Base-by-base conservation (phyloP, 495 filamentous ascomycete species). In the Penicillium steckii region DNA sequence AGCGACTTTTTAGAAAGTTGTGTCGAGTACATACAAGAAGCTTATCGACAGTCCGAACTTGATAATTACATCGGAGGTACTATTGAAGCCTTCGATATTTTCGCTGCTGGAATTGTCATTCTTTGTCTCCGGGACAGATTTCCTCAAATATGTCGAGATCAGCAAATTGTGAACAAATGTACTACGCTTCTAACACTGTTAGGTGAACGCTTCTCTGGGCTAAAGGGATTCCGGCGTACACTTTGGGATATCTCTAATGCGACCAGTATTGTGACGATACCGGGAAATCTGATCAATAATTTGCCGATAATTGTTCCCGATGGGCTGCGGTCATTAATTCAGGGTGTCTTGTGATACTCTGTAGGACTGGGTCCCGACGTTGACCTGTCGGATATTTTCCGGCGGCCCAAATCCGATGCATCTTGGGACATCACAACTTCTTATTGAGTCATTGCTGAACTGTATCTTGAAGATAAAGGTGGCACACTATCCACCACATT, bases 11-110 rank as follows among this genome's bases (percentile, higher is more conserved):
- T 62, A 4, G 25, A 5, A 21, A 59, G 15, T n/a, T 61, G 55
- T 22, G 12, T 32, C 19, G 48, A 60, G 2, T 64, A 57, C 29
- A 56, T 67, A n/a, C 47, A 67, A 18, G 37, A 56, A 6, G 56
- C 57, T 30, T 64, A 64, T 37, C 44, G 45, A 19, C 27, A 50
- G 8, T 63, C 46, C 41, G 55, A 58, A 8, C 25, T 40, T 8
- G 62, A 54, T 15, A 51, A 53, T 5, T 62, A 60, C 26, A 37
- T 22, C n/a, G 59, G 62, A 10, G 37, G 49, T 1, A 60, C 59
- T 19, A 44, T 60, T 27, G 62, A 62, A 21, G 59, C 56, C 4
- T 58, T 56, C 21, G 62, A 66, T 22, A 60, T 66, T 8, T 66
- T 66, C 44, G 54, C 46, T 13, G 60, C 62, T 7, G 62, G 59